phyloP scores from a whole-genome alignment of 1,284 basidiomycete species.

The Porodaedalea pini region DNA sequence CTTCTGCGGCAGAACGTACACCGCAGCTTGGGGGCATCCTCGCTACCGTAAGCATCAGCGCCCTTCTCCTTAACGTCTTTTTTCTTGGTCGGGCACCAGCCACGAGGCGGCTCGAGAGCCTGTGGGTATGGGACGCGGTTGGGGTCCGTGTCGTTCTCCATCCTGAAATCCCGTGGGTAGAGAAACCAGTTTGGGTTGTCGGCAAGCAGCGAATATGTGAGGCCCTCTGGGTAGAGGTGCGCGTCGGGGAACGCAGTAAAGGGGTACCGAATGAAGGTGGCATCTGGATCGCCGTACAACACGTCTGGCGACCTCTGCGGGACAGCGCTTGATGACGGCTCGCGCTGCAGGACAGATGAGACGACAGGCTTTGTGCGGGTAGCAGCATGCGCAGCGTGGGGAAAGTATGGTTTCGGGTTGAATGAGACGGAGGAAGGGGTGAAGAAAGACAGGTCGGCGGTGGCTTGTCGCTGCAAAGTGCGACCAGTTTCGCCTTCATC shows the following conservation, averaged over 20 bases:
- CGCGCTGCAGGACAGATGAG: conserved; percentile 27
- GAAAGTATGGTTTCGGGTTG: conserved; percentile 55
- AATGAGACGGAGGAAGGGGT: conserved; percentile 55
- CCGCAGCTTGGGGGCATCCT: conserved; percentile 70
- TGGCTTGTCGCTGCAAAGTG: conserved; percentile 45
- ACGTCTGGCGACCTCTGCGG: conserved; percentile 63
- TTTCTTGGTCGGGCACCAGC: conserved; percentile 77
- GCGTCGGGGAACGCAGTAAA: conserved; percentile 62
- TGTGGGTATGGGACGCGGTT: conserved; percentile 63
- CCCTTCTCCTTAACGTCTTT: conserved; percentile 59
- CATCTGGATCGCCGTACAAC: conserved; percentile 52
- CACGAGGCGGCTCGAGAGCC: conserved; percentile 71
- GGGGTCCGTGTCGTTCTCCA: conserved; percentile 43
- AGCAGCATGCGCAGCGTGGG: conserved; percentile 30
- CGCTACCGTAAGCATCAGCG: neutral
- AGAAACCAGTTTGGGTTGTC: conserved; percentile 75
- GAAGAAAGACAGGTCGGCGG: conserved; percentile 51
- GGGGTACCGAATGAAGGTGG: conserved; percentile 67
- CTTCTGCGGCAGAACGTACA: conserved; percentile 78
- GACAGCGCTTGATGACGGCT: conserved; percentile 35
- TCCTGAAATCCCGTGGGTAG: conserved; percentile 59
- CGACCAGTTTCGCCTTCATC: conserved; percentile 24
- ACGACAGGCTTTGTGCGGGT: conserved; percentile 25
- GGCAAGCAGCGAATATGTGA: conserved; percentile 65
- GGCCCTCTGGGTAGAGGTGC: conserved; percentile 56